Conservation (phyloP, 2,329 filamentous ascomycete genomes). For the Setomelanomma holmii region DNA sequence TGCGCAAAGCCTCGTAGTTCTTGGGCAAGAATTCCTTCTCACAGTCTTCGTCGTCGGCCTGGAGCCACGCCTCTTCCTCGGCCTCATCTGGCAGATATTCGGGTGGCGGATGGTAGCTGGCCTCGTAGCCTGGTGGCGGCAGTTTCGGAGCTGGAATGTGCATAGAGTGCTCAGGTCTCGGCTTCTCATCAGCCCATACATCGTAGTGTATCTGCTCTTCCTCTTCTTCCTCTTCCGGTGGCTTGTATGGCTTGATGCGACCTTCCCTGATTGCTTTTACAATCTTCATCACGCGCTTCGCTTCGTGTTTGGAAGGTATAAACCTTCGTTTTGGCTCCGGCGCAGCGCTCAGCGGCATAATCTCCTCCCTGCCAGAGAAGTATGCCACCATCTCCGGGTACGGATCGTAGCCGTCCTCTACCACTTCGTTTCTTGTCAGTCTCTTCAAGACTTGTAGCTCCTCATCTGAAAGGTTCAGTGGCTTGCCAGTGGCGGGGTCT, state of each 20-base stretch:
- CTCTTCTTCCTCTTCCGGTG: slow-evolving; percentile 76
- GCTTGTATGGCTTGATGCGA: slow-evolving; percentile 87
- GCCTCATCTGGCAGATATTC: slow-evolving; percentile 90
- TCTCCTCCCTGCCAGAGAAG: slow-evolving; percentile 88
- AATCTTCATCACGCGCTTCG: slow-evolving; percentile 95
- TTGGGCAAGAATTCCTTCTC: slow-evolving; percentile 87
- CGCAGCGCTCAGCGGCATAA: slow-evolving; percentile 92
- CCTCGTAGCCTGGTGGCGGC: slow-evolving; percentile 89
- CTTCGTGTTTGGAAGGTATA: slow-evolving; percentile 94
- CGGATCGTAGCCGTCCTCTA: slow-evolving; percentile 87
- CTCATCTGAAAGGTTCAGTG: slow-evolving; percentile 83
- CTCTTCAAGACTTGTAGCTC: slow-evolving; percentile 88
- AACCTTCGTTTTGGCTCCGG: slow-evolving; percentile 97
- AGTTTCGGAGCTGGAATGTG: slow-evolving; percentile 94
- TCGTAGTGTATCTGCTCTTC: slow-evolving; percentile 80
- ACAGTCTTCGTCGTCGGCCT: slow-evolving; percentile 85
- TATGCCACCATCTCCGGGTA: slow-evolving; percentile 94
- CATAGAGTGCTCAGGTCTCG: slow-evolving; percentile 85
- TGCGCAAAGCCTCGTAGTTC: slow-evolving; percentile 82
- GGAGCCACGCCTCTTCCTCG: slow-evolving; percentile 85
- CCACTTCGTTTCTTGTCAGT: slow-evolving; percentile 86
- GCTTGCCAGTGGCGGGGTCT: slow-evolving; percentile 92
- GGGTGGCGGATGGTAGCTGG: slow-evolving; percentile 94
- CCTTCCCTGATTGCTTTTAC: slow-evolving; percentile 95
- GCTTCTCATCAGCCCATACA: slow-evolving; percentile 91